phyloP scores from a whole-genome alignment of 225 moss, liverwort and hornwort genomes.

The Sphagnum contortum region DNA sequence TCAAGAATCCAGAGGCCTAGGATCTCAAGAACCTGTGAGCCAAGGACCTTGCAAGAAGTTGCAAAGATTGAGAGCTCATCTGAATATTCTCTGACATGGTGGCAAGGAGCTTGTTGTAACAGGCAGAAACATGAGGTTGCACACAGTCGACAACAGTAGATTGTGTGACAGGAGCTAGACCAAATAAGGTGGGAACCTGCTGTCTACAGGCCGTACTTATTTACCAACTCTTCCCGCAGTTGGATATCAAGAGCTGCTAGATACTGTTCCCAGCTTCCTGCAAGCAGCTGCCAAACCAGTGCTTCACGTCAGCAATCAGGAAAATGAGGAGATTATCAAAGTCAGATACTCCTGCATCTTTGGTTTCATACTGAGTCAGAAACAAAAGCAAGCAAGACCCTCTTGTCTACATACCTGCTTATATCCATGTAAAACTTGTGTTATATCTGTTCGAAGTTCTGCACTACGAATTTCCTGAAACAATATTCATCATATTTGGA shows the following conservation, averaged over 20 bases:
- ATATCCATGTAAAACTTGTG: slow-evolving; percentile 84
- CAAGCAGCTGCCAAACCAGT: slow-evolving; percentile 52
- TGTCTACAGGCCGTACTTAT: slow-evolving; percentile 50
- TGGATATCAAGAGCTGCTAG: slow-evolving; percentile 72
- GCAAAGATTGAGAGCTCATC: no score
- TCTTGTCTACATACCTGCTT: slow-evolving; percentile 47
- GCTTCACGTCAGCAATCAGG: slow-evolving; percentile 1
- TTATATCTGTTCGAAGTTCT: slow-evolving; percentile 80
- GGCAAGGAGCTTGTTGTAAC: no score
- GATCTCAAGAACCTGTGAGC: no score
- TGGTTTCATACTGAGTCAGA: background rate
- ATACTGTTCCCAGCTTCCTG: slow-evolving; percentile 88
- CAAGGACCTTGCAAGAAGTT: no score
- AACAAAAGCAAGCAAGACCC: background rate
- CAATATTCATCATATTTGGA: background rate
- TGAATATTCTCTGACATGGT: no score
- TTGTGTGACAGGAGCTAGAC: no score
- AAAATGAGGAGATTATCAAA: background rate
- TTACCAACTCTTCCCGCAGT: slow-evolving; percentile 78
- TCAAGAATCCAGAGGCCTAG: no score
- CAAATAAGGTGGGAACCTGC: no score
- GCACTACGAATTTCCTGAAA: slow-evolving; percentile 82
- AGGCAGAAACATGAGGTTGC: no score
- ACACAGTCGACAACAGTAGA: no score
- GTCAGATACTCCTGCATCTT: background rate